Percentiles rank a stretch among this genome's conserved stretches.
phyloP scores from a whole-genome alignment of 768 basidiomycete genomes.

The Gyrodon lividus region DNA sequence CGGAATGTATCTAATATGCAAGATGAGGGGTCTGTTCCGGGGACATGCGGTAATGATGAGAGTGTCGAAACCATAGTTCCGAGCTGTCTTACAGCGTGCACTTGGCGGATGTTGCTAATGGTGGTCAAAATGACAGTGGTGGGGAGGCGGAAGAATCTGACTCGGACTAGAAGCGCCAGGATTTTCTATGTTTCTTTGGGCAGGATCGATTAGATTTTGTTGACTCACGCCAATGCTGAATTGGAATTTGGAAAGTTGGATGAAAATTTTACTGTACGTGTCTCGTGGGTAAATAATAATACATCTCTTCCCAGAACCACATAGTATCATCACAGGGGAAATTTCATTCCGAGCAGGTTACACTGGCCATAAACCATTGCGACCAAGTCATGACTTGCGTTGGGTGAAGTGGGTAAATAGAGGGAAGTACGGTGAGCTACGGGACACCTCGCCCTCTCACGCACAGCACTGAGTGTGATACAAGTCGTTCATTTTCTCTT shows the following conservation, averaged over 20 bases:
- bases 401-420: too few relatives aligned
- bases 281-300: too few relatives aligned
- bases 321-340: too few relatives aligned
- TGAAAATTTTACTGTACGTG: too few relatives aligned
- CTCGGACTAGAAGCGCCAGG: slow-evolving; percentile 10
- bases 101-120: background rate
- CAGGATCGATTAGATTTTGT: slow-evolving; percentile 8
- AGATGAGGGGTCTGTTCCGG: slow-evolving; percentile 58
- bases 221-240: background rate
- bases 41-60: slow-evolving; percentile 40
- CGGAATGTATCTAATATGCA: slow-evolving; percentile 77
- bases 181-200: background rate
- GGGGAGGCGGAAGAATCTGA: slow-evolving; percentile 1
- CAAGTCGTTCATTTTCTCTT: too few relatives aligned
- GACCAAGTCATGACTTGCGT: too few relatives aligned
- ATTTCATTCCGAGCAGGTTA: too few relatives aligned
- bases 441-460: too few relatives aligned
- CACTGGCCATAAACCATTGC: too few relatives aligned
- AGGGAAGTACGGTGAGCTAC: too few relatives aligned
- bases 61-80: slow-evolving; percentile 32
- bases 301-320: too few relatives aligned
- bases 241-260: background rate
- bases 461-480: too few relatives aligned
- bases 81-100: slow-evolving; percentile 6
- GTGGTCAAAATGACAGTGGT: background rate